These are phyloP conservation scores for Monascus purpureus DNA, from an alignment of 495 filamentous ascomycete species.

Conservation along the genomic window DNA sequence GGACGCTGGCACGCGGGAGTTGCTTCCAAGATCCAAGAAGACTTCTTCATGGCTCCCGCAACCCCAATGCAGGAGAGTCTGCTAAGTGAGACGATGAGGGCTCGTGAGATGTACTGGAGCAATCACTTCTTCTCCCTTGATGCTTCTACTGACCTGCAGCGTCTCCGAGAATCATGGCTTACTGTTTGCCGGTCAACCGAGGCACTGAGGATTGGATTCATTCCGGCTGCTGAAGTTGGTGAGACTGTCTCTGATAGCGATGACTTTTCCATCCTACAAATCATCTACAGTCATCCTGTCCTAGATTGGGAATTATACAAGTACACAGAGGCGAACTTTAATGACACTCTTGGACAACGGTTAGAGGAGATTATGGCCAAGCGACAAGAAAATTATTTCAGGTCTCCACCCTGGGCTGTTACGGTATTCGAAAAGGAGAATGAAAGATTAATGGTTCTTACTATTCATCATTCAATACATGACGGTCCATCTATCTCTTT, in stretches of 20 bases:
- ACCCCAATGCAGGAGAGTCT: conserved; percentile 22
- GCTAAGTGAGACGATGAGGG: conserved; percentile 21
- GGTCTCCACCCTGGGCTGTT: conserved; percentile 16
- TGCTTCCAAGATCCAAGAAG: conserved; percentile 4
- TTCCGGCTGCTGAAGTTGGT: conserved; percentile 16
- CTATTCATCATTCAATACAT: conserved; percentile 21
- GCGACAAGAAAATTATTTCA: conserved; percentile 13
- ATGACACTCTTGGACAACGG: conserved; percentile 4
- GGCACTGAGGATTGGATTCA: conserved; percentile 57
- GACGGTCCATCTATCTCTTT: conserved; percentile 18
- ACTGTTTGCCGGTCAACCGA: conserved; percentile 40
- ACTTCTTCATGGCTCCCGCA: conserved; percentile 7
- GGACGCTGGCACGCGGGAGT: conserved; percentile 7
- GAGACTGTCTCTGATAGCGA: background rate
- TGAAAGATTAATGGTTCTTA: conserved; percentile 13
- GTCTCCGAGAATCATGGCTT: conserved; percentile 45
- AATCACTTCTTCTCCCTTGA: conserved; percentile 25
- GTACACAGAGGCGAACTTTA: conserved; percentile 5
- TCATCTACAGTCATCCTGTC: conserved; percentile 11
- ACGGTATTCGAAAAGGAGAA: conserved; percentile 13
- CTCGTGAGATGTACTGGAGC: conserved; percentile 22
- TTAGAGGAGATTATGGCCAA: conserved; percentile 10
- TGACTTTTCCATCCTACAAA: conserved; percentile 16
- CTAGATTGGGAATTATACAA: conserved; percentile 15
- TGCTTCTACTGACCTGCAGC: conserved; percentile 31